Conservation (phyloP, 345 rosid species). For the Durio zibethinus region DNA sequence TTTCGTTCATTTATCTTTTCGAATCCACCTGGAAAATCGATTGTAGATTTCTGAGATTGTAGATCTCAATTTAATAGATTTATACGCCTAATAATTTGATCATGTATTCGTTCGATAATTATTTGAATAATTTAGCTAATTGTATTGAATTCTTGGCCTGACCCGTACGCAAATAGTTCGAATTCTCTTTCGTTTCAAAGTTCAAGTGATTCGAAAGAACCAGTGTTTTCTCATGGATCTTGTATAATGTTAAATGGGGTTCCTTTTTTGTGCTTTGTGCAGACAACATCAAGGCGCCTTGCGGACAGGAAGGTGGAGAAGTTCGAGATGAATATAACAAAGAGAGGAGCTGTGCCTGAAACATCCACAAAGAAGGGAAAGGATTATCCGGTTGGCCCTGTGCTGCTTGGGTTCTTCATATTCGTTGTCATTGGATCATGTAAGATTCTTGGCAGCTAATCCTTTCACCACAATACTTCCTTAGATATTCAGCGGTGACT, state of each 20-base stretch:
- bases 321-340: slow-evolving; percentile 83
- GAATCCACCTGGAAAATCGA: background rate
- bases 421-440: slow-evolving; percentile 97
- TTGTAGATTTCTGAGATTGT: background rate
- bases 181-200: background rate
- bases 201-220: background rate
- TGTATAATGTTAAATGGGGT: background rate
- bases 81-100: background rate
- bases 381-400: slow-evolving; percentile 87
- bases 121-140: background rate
- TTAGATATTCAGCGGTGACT: background rate
- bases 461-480: background rate
- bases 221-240: background rate
- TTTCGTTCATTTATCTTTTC: background rate
- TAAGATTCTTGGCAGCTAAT: slow-evolving; percentile 26
- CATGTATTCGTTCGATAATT: background rate
- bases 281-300: slow-evolving; percentile 91
- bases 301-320: slow-evolving; percentile 78
- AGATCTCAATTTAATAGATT: background rate
- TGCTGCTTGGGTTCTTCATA: slow-evolving; percentile 86
- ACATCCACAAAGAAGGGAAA: slow-evolving; percentile 74
- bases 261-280: slow-evolving; percentile 17
- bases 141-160: background rate
- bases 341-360: slow-evolving; percentile 90
- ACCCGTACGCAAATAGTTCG: background rate